Percentiles rank a stretch among this genome's conserved stretches.
These are phyloP conservation scores for Chenopodium quinoa DNA, from an alignment of 148 eudicot genomes.

Conservation along the genomic window DNA sequence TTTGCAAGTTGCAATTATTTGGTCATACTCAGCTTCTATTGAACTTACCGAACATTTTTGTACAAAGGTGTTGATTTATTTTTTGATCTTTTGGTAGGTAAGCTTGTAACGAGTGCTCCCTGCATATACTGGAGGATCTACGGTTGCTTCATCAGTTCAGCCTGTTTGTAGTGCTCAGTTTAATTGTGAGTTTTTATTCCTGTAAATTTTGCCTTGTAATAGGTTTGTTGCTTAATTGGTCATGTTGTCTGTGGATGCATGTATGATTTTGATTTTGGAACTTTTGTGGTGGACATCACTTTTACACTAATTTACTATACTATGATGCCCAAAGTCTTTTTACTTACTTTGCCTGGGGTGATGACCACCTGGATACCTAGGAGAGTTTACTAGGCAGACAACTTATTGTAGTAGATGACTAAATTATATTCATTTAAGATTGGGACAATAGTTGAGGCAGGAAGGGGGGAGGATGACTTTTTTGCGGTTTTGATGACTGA, in stretches of 20 bases:
- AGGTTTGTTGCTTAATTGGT: neutral
- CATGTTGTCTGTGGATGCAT: neutral
- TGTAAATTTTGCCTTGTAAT: neutral
- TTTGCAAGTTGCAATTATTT: neutral
- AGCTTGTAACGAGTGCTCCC: neutral
- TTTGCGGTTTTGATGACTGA: neutral
- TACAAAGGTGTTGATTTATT: neutral
- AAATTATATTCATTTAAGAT: neutral
- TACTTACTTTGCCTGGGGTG: too few species aligned
- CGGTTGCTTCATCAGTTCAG: neutral
- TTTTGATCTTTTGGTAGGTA: neutral
- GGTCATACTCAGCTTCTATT: neutral
- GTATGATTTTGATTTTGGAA: neutral
- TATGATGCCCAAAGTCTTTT: neutral
- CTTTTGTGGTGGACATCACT: neutral
- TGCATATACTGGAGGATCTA: neutral
- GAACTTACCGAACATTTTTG: neutral
- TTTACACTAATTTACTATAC: neutral
- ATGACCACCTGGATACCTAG: neutral
- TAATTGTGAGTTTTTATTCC: neutral
- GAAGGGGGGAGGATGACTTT: neutral
- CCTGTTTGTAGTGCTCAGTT: neutral
- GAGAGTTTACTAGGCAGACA: neutral
- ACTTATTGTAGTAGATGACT: neutral
- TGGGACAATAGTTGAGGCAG: neutral